These are phyloP conservation scores for Manihot esculenta DNA, from an alignment of 441 rosid genomes.

Conservation along the genomic window DNA sequence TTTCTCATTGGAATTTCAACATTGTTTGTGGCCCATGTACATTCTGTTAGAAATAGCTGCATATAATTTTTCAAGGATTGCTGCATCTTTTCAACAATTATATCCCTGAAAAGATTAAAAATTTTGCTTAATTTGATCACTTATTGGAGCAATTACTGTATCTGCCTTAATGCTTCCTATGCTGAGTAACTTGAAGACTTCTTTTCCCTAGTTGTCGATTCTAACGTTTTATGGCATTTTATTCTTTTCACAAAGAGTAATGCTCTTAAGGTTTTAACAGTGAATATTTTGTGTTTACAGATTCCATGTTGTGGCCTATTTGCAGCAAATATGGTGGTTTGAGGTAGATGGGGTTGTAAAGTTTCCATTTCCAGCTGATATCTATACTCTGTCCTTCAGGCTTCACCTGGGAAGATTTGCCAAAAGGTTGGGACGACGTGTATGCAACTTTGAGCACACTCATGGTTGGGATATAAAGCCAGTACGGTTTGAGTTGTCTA, in stretches of 20 bases:
- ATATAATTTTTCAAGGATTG: background rate
- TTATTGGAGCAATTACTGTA: background rate
- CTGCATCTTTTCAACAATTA: background rate
- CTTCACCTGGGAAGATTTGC: constrained; percentile 76
- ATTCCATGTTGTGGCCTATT: constrained; percentile 74
- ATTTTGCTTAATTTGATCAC: background rate
- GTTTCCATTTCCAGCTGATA: constrained; percentile 25
- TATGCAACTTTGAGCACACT: constrained; percentile 67
- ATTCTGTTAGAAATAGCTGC: background rate
- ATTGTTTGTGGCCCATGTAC: background rate
- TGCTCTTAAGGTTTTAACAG: constrained; percentile 8
- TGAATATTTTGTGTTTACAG: constrained; percentile 36
- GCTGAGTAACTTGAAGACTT: background rate
- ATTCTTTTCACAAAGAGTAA: background rate
- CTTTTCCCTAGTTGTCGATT: background rate
- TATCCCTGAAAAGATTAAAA: background rate
- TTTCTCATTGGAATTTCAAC: background rate
- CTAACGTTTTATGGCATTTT: background rate
- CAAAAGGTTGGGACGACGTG: constrained; percentile 70
- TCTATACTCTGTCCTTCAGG: constrained; percentile 61
- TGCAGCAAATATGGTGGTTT: constrained; percentile 97
- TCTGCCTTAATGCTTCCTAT: background rate
- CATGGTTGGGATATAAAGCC: constrained; percentile 90
- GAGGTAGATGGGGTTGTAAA: constrained; percentile 71
- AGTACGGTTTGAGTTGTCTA: constrained; percentile 58